Conservation (phyloP, 805 yeast species). For the Pichia cabralensis region DNA sequence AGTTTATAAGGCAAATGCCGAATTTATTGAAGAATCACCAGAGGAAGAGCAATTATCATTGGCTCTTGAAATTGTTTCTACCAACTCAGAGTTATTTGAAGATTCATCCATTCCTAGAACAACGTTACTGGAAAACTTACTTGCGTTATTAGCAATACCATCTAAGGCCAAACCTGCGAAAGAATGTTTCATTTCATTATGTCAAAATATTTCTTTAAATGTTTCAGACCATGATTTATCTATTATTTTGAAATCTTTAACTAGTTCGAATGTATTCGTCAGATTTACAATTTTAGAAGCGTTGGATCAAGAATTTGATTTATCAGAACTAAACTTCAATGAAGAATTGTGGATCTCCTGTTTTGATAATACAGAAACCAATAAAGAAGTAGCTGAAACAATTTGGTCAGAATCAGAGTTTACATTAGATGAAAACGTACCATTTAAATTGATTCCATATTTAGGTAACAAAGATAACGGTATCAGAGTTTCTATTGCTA, state of each 20-base stretch:
- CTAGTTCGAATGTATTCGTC: conserved; percentile 60
- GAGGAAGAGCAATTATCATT: conserved; percentile 79
- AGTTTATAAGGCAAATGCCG: conserved; percentile 40
- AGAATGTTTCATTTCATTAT: conserved; percentile 69
- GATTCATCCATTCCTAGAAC: conserved; percentile 61
- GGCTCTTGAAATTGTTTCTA: conserved; percentile 63
- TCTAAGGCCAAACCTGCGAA: conserved; percentile 73
- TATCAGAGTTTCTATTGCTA: conserved; percentile 63
- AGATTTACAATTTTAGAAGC: conserved; percentile 74
- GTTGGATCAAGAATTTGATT: conserved; percentile 72
- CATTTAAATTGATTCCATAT: conserved; percentile 37
- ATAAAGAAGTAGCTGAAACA: conserved; percentile 58
- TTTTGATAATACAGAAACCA: conserved; percentile 60
- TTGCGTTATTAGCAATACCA: conserved; percentile 62
- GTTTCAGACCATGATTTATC: conserved; percentile 47
- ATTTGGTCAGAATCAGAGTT: conserved; percentile 78
- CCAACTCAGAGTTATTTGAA: conserved; percentile 59
- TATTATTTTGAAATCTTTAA: conserved; percentile 43
- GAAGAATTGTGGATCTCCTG: conserved; percentile 66
- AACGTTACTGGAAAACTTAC: conserved; percentile 48
- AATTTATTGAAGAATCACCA: conserved; percentile 72
- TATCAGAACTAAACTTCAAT: conserved; percentile 31
- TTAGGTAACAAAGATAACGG: conserved; percentile 52
- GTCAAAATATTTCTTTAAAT: conserved; percentile 65
- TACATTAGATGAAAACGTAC: conserved; percentile 33